Base-by-base conservation (phyloP, 1,284 basidiomycete genomes). In the Moesziomyces antarcticus region DNA sequence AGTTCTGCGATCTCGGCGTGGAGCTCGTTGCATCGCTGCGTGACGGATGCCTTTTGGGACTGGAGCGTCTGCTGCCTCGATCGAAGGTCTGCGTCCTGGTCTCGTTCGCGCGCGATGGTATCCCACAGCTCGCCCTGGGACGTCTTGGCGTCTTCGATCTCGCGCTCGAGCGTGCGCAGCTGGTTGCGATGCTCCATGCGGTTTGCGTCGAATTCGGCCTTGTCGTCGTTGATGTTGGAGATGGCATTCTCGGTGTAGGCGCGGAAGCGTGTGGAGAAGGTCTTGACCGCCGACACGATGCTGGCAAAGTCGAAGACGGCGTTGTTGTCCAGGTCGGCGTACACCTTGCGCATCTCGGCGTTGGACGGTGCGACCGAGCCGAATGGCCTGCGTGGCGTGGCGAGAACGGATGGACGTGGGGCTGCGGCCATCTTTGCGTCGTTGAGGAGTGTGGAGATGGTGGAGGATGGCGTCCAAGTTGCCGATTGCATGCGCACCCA, bases 41-140 rank as follows among this genome's bases (percentile, higher is more conserved):
- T 57, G 10, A 79, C 65, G 2, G 78, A 75, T 5, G 73, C 60
- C 24, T 75, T 69, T 44, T 79, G 78, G 9, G 78, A 53, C 18
- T 72, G 65, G 9, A 79, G 62, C 3, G 66, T 59, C 49, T 76
- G 73, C 24, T 78, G 71, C 40, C 75, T 59, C 0, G 73, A 41
- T 5, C 78, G 73, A 42, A 78, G 63, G 47, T 57, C 58, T 25
- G 71, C 66, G 45, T 79, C 78, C 33, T 73, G 75, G 45, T 72
- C 71, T 50, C 78, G 53, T 45, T 79, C 78, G 5, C 68, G 54
- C 13, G 75, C 73, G 44, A 79, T 77, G n/a, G 73, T 77, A 14
- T 79, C 73, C 78, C 78, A 79, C 13, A 79, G 50, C 48, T 75
- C 63, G 24, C 71, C 66, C 58, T 79, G 78, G 13, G 62, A 61